A percentile compares a stretch with the other conserved stretches of the same genome.
These are phyloP conservation scores for Raphanus hybrid DNA, from an alignment of 441 rosid genomes.

Conservation along the genomic window DNA sequence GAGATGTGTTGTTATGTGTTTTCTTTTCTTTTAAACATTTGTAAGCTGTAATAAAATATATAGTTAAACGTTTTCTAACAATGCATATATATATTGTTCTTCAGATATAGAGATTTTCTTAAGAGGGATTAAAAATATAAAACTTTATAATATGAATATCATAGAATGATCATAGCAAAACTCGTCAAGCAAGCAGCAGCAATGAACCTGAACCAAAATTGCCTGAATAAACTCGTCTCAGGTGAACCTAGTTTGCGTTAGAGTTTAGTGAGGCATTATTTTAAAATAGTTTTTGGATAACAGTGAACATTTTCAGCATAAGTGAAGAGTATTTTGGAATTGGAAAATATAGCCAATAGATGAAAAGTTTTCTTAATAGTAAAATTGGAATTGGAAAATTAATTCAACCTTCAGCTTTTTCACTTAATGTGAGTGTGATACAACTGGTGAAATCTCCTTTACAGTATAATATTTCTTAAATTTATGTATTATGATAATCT, in stretches of 20 bases:
- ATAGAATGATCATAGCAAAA: constrained; percentile 2
- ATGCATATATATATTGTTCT: background rate
- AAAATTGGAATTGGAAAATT: background rate
- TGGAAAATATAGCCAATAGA: constrained; percentile 1
- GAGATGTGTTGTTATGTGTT: constrained; percentile 1
- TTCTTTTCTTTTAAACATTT: background rate
- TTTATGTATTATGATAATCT: background rate
- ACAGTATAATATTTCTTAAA: background rate
- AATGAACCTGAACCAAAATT: background rate
- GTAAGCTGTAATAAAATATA: background rate
- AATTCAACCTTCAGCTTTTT: background rate
- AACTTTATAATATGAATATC: background rate
- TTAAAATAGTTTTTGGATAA: background rate
- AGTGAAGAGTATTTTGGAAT: background rate
- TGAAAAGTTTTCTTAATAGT: background rate
- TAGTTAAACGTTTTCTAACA: background rate
- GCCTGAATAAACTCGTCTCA: background rate
- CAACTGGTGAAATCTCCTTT: background rate
- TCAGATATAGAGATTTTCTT: background rate
- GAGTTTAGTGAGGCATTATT: background rate
- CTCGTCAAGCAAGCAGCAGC: background rate
- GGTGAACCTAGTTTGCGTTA: background rate
- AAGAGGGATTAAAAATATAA: background rate
- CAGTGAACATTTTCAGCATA: background rate
- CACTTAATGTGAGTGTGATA: background rate